Conservation (phyloP, 495 filamentous ascomycete species). For the Neurospora sp. region DNA sequence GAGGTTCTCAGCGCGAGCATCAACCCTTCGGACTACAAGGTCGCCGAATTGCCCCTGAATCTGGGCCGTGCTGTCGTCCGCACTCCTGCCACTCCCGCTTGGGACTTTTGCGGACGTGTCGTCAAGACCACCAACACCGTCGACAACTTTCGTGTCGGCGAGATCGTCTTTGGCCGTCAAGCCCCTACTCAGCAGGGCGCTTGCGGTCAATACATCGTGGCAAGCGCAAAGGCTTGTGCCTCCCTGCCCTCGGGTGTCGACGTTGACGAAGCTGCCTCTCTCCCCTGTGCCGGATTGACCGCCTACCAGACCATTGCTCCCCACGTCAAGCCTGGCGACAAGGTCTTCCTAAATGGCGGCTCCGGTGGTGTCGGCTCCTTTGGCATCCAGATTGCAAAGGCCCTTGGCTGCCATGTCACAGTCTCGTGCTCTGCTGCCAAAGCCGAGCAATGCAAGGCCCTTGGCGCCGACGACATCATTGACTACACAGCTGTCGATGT, state of each 20-base stretch:
- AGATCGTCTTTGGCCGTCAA: conserved; percentile 48
- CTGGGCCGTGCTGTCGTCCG: conserved; percentile 31
- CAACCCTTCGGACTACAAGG: conserved; percentile 67
- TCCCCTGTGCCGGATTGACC: conserved; percentile 48
- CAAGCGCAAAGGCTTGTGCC: conserved; percentile 17
- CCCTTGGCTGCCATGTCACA: conserved; percentile 53
- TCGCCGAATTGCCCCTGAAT: conserved; percentile 40
- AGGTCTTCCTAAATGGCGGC: conserved; percentile 60
- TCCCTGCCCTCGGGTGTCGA: conserved; percentile 42
- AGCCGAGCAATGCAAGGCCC: conserved; percentile 40
- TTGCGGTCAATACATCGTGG: conserved; percentile 43
- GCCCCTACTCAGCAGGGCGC: conserved; percentile 37
- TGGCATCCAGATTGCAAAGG: conserved; percentile 58
- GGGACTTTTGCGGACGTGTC: conserved; percentile 57
- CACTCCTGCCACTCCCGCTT: conserved; percentile 43
- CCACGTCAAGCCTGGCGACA: conserved; percentile 41
- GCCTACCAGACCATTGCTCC: conserved; percentile 51
- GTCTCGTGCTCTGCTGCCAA: conserved; percentile 50
- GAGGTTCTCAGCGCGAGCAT: conserved; percentile 44
- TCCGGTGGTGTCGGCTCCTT: conserved; percentile 54
- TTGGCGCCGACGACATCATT: conserved; percentile 61
- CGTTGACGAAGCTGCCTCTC: conserved; percentile 37
- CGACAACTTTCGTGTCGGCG: conserved; percentile 32
- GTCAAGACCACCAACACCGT: conserved; percentile 28
- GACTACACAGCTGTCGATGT: conserved; percentile 54